These are phyloP conservation scores for Gracilaria domingensis DNA, from an alignment of 23 red algal genomes.

Conservation along the genomic window DNA sequence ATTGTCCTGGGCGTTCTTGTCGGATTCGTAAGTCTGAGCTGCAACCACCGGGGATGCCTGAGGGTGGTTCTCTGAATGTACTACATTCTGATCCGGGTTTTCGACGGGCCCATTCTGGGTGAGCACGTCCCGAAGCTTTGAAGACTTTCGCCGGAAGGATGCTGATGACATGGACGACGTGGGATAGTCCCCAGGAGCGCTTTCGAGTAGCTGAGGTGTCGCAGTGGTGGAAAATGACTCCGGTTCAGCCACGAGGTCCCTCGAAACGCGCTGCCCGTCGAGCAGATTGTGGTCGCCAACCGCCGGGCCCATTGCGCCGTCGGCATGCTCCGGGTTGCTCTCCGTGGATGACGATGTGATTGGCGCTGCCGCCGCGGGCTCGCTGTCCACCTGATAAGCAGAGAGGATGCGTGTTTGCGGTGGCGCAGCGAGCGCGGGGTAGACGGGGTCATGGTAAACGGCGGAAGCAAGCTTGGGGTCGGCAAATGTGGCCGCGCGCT, in stretches of 20 bases:
- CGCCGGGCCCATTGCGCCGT: not conserved
- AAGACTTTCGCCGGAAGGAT: not conserved
- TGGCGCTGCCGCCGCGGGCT: not conserved
- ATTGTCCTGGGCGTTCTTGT: not conserved
- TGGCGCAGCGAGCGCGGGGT: too few relatives aligned
- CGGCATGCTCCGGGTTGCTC: not conserved
- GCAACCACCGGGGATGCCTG: not conserved
- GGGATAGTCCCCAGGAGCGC: not conserved
- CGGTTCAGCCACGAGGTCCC: not conserved
- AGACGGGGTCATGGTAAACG: too few relatives aligned
- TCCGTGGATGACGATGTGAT: not conserved
- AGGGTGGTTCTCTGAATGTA: not conserved
- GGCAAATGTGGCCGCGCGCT: too few relatives aligned
- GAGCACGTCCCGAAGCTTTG: not conserved
- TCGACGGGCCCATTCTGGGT: not conserved
- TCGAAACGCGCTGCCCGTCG: not conserved
- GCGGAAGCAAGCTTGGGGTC: too few relatives aligned
- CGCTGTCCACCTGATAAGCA: not conserved
- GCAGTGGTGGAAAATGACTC: not conserved
- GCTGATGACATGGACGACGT: constrained; percentile 1
- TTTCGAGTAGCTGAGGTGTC: not conserved
- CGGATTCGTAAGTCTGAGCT: not conserved
- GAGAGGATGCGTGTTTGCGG: not conserved
- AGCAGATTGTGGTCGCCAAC: not conserved
- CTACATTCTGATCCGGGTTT: not conserved